These are phyloP conservation scores for Rhizopogon vinicolor DNA, from an alignment of 768 basidiomycete species.

Conservation along the genomic window DNA sequence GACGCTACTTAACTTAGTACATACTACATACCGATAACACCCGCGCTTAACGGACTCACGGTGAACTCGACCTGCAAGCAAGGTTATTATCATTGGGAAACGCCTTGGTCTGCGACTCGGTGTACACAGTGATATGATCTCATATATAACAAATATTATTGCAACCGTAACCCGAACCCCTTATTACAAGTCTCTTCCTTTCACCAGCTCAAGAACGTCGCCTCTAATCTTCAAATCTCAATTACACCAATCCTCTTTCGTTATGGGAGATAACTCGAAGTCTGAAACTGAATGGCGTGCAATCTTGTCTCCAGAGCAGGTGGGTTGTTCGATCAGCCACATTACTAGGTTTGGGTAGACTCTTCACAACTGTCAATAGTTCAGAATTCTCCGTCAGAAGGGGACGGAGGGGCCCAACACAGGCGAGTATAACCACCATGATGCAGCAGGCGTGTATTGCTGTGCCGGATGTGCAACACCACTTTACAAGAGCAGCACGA, in stretches of 20 bases:
- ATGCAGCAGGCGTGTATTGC: slow-evolving; percentile 61
- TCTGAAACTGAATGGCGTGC: slow-evolving; percentile 83
- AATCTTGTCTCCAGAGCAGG: slow-evolving; percentile 77
- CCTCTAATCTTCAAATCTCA: neutral
- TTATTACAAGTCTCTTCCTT: neutral
- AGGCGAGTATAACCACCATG: slow-evolving; percentile 74
- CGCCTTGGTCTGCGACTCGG: too few relatives aligned
- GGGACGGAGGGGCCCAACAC: slow-evolving; percentile 80
- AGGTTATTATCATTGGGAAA: too few relatives aligned
- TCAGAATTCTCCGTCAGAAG: slow-evolving; percentile 79
- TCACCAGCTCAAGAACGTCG: neutral
- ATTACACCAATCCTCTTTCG: neutral
- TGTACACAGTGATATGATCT: too few relatives aligned
- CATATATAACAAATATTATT: too few relatives aligned
- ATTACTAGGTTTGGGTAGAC: neutral
- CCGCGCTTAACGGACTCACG: too few relatives aligned
- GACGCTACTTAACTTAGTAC: too few relatives aligned
- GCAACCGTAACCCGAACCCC: too few relatives aligned
- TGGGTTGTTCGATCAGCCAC: slow-evolving; percentile 25
- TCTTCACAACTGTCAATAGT: slow-evolving; percentile 42
- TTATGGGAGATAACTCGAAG: slow-evolving; percentile 30
- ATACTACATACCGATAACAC: too few relatives aligned
- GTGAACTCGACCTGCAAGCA: too few relatives aligned
- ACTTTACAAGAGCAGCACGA: slow-evolving; percentile 84
- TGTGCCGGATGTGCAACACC: slow-evolving; percentile 82